Base-by-base conservation (phyloP, 257 asterid species). In the Thymus quinquecostatus region DNA sequence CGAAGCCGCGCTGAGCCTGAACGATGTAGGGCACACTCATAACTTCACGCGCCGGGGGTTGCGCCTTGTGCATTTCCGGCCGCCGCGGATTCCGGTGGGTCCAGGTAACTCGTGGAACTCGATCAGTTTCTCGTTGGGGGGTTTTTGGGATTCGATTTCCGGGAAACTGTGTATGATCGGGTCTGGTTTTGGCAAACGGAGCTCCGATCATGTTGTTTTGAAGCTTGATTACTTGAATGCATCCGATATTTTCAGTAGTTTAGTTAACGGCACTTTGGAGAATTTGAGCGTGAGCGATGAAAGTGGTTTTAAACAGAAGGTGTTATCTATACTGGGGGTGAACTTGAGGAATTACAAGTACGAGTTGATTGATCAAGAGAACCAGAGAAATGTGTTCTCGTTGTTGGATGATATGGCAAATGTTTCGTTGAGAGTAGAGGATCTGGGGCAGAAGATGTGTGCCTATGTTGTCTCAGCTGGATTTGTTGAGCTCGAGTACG, bases 121-220 rank as follows among this genome's bases (percentile, higher is more conserved):
- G 11, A 30, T 58, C 59, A 77, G n/a, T 60, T 83, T 84, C 64
- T 56, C 70, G 10, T 30, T 93, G 61, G 74, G 69, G 33, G 98
- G 98, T 50, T 86, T 83, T 70, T 93, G 97, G 98, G 85, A 88
- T 77, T 89, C 92, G 60, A 36, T 63, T 29, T 79, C 92, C 3
- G 96, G 98, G 71, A 89, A 85, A 76, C 88, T 93, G 28, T 93
- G 98, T 73, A 86, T 91, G 97, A 80, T 88, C 10, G 96, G 96
- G n/a, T 66, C 88, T 27, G 97, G 93, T 74, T 54, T 60, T 41
- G 79, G 81, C 12, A 79, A 59, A 70, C 74, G 68, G 7, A 69
- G 82, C 53, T 76, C 79, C 50, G 53, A 70, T 76, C 69, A 78
- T 51, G 86, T 75, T 60, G 94, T 87, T 83, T 79, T 93, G 29